Base-by-base conservation (phyloP, 2,329 filamentous ascomycete species). In the Ceratocystis alfenasii region DNA sequence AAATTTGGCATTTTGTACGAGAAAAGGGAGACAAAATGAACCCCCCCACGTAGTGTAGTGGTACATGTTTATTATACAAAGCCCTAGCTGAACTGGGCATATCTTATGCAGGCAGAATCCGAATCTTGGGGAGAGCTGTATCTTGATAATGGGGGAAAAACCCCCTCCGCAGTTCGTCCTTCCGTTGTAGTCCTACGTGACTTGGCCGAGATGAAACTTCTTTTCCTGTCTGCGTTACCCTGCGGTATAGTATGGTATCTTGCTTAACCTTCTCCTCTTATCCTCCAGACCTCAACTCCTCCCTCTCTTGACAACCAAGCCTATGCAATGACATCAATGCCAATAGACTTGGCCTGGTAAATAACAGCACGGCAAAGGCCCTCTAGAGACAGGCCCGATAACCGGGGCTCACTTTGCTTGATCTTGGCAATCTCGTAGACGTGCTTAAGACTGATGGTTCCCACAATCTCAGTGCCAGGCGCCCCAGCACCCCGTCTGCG, bases 391-490 rank as follows among this genome's bases (percentile, higher is more conserved):
- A 90, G 74, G 1, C 88, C 89, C 1, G 88, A 90, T 69, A 93
- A 76, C 67, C 89, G 81, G 68, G 86, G 78, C 76, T 94, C 89
- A 64, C 82, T 79, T 70, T 90, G 87, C 82, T 99, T 99, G 73
- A 99, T 95, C 81, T 90, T 92, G 70, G 94, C 94, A 76, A 99
- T 97, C 78, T 97, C 93, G 77, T 91, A 97, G 25, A 99, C 80
- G 77, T 99, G 94, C 80, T 99, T 99, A 72, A 99, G 78, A 72
- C 88, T 94, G 66, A 99, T 82, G 2, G 84, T 87, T 67, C 93
- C 94, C n/a, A 95, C 84, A 6, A 79, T 84, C 70, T 95, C 90
- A 68, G 87, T 81, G 0, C 87, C 88, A 0, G 90, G 88, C 65
- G 85, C 87, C 72, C 80, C 81, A 0, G 91, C 89, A 12, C 91